Percentiles rank a stretch among this genome's conserved stretches.
phyloP scores from a whole-genome alignment of 2,329 filamentous ascomycete genomes.

The Aspergillus ustus region DNA sequence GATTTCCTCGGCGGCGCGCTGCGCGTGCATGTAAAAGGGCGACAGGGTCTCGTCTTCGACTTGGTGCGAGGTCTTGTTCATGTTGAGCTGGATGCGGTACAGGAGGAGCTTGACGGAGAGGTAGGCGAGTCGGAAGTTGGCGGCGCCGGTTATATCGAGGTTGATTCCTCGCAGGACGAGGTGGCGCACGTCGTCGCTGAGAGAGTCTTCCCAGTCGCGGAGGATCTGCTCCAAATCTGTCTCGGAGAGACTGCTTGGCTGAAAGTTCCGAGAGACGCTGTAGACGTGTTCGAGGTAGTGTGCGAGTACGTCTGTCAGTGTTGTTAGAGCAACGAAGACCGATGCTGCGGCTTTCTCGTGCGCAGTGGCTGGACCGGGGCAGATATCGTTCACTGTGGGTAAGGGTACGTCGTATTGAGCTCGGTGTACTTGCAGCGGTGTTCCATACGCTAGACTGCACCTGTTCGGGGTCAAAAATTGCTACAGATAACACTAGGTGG shows the following conservation, averaged over 20 bases:
- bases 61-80: slow-evolving; percentile 29
- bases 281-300: slow-evolving; percentile 41
- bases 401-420: slow-evolving; percentile 56
- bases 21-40: slow-evolving; percentile 46
- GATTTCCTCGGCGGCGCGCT: slow-evolving; percentile 55
- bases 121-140: slow-evolving; percentile 59
- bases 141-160: slow-evolving; percentile 50
- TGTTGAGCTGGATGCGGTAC: slow-evolving; percentile 54
- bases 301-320: slow-evolving; percentile 51
- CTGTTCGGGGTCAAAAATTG: slow-evolving; percentile 32
- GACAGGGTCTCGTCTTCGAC: slow-evolving; percentile 23
- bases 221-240: slow-evolving; percentile 44
- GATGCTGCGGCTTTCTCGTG: slow-evolving; percentile 34
- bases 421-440: slow-evolving; percentile 54
- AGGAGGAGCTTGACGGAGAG: slow-evolving; percentile 54
- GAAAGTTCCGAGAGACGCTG: slow-evolving; percentile 35
- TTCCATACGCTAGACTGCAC: slow-evolving; percentile 59
- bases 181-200: slow-evolving; percentile 44
- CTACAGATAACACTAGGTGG: neutral
- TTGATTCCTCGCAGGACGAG: slow-evolving; percentile 51
- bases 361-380: slow-evolving; percentile 17
- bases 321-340: slow-evolving; percentile 53
- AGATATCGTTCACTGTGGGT: slow-evolving; percentile 45
- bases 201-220: slow-evolving; percentile 52
- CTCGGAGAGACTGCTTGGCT: slow-evolving; percentile 26